Base-by-base conservation (phyloP, 2,329 filamentous ascomycete species). In the Aspergillus ochraceoroseus region DNA sequence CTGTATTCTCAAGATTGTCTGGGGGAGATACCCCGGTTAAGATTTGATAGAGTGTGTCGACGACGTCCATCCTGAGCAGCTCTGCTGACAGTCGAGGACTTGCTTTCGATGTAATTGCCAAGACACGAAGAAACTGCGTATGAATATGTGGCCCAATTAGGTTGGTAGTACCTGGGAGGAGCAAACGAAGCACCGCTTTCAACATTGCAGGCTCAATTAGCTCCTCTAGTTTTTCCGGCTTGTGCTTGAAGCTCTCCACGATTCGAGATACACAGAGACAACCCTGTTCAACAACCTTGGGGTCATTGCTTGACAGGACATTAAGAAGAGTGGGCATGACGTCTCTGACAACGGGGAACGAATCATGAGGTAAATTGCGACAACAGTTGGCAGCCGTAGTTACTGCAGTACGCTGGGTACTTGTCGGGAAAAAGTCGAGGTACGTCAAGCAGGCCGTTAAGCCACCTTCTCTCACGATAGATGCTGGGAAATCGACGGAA, bases 381-480 rank as follows among this genome's bases (percentile, higher is more conserved):
- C 94, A 98, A 70, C 92, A 98, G 60, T 98, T 98, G 41, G 92
- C 94, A 7, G 94, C 92, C 8, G 90, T 98, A 2, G 89, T 96
- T 5, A 98, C 92, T 5, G 92, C 92, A 9, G 90, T 95, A 51
- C 92, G 80, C 66, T 98, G 92, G 2, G 92, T 96, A 64, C 90
- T 92, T 0, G 92, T 98, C 11, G 90, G 85, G 58, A 98, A 98
- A 67, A 98, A 98, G 62, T 98, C 92, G 43, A 98, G 77, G 61
- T 92, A 96, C 0, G 87, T 94, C 50, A 98, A 70, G 58, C 92
- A 98, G n/a, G 92, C 92, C 1, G 87, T 94, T 48, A 98, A 72
- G 7, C 92, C 92, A 33, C 92, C 94, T 67, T 96, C 92, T 36
- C 89, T 85, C 30, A 98, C 92, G 54, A 98, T 98, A 41, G 87